phyloP scores from a whole-genome alignment of 2,329 filamentous ascomycete species.

The Exutisphaerella laricina region DNA sequence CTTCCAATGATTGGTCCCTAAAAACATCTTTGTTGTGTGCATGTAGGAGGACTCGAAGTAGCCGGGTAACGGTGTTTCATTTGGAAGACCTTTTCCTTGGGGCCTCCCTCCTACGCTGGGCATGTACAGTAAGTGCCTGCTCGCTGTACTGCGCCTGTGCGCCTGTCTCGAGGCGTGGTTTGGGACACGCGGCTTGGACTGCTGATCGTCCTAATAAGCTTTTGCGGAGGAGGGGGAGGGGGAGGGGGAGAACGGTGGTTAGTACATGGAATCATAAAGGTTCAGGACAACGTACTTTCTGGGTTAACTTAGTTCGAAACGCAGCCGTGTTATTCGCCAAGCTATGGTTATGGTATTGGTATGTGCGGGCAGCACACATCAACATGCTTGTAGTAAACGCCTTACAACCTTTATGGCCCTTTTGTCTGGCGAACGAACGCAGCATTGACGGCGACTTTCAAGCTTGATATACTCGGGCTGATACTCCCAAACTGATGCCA shows the following conservation, averaged over 20 bases:
- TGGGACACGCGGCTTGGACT: background rate
- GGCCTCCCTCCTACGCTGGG: conserved; percentile 3
- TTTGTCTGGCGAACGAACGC: no score
- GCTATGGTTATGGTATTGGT: no score
- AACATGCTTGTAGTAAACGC: no score
- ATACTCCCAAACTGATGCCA: conserved; percentile 4
- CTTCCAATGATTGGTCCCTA: no score
- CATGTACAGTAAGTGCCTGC: conserved; percentile 9
- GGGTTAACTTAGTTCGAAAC: conserved; percentile 1
- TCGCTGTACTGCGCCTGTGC: conserved; percentile 7
- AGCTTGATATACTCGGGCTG: conserved; percentile 11
- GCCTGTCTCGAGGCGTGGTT: background rate
- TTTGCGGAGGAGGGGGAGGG: background rate
- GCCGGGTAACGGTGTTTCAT: conserved; percentile 12
- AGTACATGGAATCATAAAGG: no score
- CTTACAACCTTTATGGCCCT: no score
- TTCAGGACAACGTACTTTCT: background rate
- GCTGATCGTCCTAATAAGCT: conserved; percentile 1
- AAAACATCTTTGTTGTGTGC: no score
- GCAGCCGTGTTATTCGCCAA: no score
- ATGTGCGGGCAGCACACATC: no score
- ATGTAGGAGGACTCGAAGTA: background rate
- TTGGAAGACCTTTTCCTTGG: conserved; percentile 22
- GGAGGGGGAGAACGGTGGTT: no score
- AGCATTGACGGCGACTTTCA: conserved; percentile 4